Percentiles rank a stretch among this genome's conserved stretches.
Conservation (phyloP, 139 green algal genomes). For the Dunaliella sp. region DNA sequence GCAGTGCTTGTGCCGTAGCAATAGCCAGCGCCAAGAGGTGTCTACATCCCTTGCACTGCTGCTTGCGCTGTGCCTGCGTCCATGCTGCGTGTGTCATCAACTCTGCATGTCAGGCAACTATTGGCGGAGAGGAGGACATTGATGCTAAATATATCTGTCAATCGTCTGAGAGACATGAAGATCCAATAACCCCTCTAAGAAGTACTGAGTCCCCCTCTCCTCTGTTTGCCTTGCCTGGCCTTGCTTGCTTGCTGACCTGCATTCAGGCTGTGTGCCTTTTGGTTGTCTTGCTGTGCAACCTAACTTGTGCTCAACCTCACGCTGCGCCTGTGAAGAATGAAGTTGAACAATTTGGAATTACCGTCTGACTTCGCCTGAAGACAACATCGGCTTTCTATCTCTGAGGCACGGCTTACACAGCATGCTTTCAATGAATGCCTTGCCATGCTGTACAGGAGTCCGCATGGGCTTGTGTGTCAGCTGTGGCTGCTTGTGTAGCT, state of each 20-base stretch:
- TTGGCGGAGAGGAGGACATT: not conserved
- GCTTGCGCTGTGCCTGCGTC: too few species aligned
- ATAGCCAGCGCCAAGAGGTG: slow-evolving; percentile 15
- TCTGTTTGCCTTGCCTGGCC: not conserved
- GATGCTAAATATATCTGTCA: slow-evolving; percentile 19
- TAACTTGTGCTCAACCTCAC: too few species aligned
- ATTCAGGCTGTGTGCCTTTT: not conserved
- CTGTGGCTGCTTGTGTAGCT: not conserved
- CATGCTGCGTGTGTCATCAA: not conserved
- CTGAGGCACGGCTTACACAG: not conserved
- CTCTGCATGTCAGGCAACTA: not conserved
- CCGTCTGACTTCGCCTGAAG: slow-evolving; percentile 15
- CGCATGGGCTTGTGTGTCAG: not conserved
- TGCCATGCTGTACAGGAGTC: not conserved
- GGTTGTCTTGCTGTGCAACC: not conserved
- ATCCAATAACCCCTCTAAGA: slow-evolving; percentile 24
- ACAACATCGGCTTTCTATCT: slow-evolving; percentile 13
- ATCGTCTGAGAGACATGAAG: slow-evolving; percentile 16
- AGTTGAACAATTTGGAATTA: slow-evolving; percentile 18
- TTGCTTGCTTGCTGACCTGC: not conserved
- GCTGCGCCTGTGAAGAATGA: not conserved
- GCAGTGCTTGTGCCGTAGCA: slow-evolving; percentile 6
- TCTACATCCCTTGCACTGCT: not conserved
- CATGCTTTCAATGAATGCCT: not conserved
- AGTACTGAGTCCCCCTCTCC: slow-evolving; percentile 15